These are phyloP conservation scores for Beta corolliflora DNA, from an alignment of 179 eudicot species.

Conservation along the genomic window DNA sequence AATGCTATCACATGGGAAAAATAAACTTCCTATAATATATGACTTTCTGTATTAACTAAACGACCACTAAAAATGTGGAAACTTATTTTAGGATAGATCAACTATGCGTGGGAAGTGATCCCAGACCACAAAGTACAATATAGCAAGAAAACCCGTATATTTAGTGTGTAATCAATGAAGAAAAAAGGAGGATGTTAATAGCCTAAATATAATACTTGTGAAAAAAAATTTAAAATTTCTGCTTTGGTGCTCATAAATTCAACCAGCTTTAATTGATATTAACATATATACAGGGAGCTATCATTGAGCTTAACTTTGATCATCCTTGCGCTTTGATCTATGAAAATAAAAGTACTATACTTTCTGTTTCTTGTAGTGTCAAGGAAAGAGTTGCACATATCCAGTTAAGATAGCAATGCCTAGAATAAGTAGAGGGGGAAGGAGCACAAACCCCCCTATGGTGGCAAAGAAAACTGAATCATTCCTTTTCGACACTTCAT, in stretches of 20 bases:
- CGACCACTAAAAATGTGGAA: too few species aligned
- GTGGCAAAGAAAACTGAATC: conserved; percentile 80
- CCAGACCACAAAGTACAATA: background rate
- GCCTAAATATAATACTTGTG: too few species aligned
- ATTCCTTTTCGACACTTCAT: conserved; percentile 89
- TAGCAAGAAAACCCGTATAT: too few species aligned
- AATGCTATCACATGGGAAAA: too few species aligned
- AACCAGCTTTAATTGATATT: background rate
- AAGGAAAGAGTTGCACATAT: conserved; percentile 92
- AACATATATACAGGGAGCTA: background rate
- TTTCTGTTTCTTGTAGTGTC: background rate
- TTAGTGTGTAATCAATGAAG: too few species aligned
- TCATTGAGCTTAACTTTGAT: background rate
- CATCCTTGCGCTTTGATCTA: background rate
- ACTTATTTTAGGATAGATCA: too few species aligned
- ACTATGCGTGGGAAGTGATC: background rate
- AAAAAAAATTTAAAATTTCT: too few species aligned
- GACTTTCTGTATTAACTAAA: too few species aligned
- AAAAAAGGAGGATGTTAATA: background rate
- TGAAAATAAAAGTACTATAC: background rate
- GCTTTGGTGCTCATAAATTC: background rate
- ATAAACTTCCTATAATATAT: too few species aligned
- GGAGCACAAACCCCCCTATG: conserved; percentile 80
- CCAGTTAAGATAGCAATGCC: conserved; percentile 80
- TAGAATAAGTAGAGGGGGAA: conserved; percentile 77